A percentile compares a stretch with the other conserved stretches of the same genome.
Conservation (phyloP, 805 yeast genomes). For the Teunomyces kruisii region DNA sequence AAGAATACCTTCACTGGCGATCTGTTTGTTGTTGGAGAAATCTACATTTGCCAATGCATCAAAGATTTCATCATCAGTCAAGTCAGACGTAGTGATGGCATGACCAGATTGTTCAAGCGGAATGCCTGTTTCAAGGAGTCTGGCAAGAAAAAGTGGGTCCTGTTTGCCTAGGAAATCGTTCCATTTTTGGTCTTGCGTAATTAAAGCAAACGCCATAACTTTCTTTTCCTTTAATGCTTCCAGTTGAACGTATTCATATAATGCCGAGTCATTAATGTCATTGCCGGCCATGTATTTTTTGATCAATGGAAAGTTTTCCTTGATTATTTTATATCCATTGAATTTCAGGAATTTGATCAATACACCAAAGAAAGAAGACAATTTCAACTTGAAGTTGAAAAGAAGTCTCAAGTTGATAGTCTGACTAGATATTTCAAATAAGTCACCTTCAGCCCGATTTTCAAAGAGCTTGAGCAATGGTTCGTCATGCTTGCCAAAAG, state of each 20-base stretch:
- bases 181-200: constrained; percentile 1
- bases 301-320: constrained; percentile 14
- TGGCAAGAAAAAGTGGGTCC: constrained; percentile 8
- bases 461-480: constrained; percentile 32
- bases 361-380: constrained; percentile 22
- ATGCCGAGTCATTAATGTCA: background rate
- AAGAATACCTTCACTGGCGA: constrained; percentile 11
- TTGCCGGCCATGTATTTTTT: constrained; percentile 13
- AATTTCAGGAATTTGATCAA: constrained; percentile 40
- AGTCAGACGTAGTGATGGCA: background rate
- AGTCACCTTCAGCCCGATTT: constrained; percentile 46
- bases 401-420: constrained; percentile 50
- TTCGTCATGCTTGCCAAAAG: constrained; percentile 25
- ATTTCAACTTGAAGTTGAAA: constrained; percentile 39
- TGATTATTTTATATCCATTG: constrained; percentile 29
- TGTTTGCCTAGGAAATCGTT: background rate
- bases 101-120: background rate
- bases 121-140: constrained; percentile 14
- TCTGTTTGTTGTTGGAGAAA: constrained; percentile 9
- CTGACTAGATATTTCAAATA: constrained; percentile 52
- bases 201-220: constrained; percentile 6
- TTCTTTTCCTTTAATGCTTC: constrained; percentile 1
- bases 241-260: background rate
- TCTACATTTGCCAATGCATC: constrained; percentile 21
- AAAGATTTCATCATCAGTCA: constrained; percentile 12